These are phyloP conservation scores for Aspergillus hortae DNA, from an alignment of 2,329 filamentous ascomycete species.

Conservation along the genomic window DNA sequence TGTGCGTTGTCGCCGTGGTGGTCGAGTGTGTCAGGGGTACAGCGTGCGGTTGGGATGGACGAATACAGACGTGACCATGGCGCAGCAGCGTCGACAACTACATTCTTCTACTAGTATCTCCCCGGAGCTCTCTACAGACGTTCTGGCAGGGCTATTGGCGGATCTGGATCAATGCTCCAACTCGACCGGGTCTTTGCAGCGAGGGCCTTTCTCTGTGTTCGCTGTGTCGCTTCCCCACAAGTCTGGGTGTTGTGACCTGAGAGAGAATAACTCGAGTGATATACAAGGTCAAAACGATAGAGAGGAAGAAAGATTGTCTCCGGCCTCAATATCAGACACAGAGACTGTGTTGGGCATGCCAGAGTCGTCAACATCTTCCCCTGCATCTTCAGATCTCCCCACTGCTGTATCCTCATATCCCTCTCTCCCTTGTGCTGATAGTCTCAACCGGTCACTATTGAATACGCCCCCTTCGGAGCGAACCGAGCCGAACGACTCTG, in stretches of 20 bases:
- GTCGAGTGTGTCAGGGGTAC: conserved; percentile 21
- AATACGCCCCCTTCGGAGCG: background rate
- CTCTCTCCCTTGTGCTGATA: no score
- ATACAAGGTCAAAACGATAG: background rate
- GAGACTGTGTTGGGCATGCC: no score
- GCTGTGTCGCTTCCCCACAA: conserved; percentile 1
- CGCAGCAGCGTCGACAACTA: background rate
- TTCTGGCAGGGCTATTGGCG: background rate
- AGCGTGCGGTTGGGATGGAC: conserved; percentile 20
- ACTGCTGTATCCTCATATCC: no score
- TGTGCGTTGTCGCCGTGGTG: conserved; percentile 17
- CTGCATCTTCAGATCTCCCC: no score
- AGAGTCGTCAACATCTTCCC: no score
- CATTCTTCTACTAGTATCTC: background rate
- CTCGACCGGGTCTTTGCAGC: background rate
- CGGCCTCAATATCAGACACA: no score
- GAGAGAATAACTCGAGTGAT: background rate
- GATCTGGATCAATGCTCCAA: background rate
- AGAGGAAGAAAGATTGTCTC: no score
- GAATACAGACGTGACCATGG: background rate
- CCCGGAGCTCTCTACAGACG: background rate
- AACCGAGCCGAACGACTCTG: background rate
- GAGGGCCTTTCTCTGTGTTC: conserved; percentile 23
- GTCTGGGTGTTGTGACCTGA: background rate
- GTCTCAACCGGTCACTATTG: background rate